Base-by-base conservation (phyloP, 106 monocot genomes). In the Cymbidium sinense region DNA sequence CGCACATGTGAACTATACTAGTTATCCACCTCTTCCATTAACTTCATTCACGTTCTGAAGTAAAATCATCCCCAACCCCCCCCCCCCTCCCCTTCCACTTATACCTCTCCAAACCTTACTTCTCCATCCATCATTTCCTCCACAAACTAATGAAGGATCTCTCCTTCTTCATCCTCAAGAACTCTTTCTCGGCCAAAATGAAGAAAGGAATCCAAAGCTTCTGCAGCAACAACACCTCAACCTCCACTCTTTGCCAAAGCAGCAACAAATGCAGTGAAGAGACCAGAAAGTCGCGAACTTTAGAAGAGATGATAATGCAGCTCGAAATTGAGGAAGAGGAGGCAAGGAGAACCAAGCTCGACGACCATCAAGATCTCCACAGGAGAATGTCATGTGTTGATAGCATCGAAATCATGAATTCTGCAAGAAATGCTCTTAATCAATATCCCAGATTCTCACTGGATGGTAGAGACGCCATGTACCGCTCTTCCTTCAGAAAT, bases 381-480 rank as follows among this genome's bases (percentile, higher is more conserved):
- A 70, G 91, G 44, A 91, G 86, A 43, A 77, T 43, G 82, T 96
- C 96, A 1, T 91, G 89, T 43, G 93, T 89, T 25, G 71, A 72
- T 82, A 86, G 86, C 82, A 80, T 89, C n/a, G 91, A 93, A 36
- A 84, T 96, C 72, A 70, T 96, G 31, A 79, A 86, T 65, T 94
- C 90, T 3, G 98, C 89, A 31, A 84, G 91, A 73, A 80, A 88
- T 25, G 96, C 89, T 34, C 82, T 91, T 44, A 85, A 82, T 29
- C 93, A 91, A 88, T 91, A 91, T 75, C 93, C 93, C 1, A 82
- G 93, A 20, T 98, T 98, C 80, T 98, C 98, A 2, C 81, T 94
- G 20, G 96, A 98, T 70, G 92, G 98, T 2, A 80, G 79, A 55
- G 93, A 93, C 39, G 82, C 93, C 34, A 91, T 91, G 93, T 91